Evolutionary conservation across 1,284 basidiomycete species (phyloP).

Genomic region (Austropuccinia psidii): DNA sequence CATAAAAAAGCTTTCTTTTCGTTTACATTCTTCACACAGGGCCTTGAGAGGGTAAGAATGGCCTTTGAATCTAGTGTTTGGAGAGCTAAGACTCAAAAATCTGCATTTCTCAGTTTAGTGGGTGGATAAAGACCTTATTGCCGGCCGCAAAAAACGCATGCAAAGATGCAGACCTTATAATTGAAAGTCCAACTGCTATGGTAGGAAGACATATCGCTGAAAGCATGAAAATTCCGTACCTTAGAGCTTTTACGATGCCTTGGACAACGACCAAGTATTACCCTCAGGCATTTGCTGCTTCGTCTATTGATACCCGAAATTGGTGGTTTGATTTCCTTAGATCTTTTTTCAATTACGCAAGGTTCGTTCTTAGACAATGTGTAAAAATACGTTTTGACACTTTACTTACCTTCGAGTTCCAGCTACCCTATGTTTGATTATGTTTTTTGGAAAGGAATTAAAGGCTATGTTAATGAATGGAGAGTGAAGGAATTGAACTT

Average conservation of each 20-base stretch:
- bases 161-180: constrained; percentile 43
- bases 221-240: constrained; percentile 43
- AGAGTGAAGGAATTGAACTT: constrained; percentile 43
- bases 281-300: constrained; percentile 45
- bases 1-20: neutral
- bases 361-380: neutral
- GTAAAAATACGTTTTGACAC: neutral
- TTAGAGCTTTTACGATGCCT: constrained; percentile 46
- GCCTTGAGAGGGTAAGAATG: neutral
- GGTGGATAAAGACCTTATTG: constrained; percentile 44
- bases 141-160: constrained; percentile 41
- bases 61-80: neutral
- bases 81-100: constrained; percentile 26
- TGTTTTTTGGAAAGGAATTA: constrained; percentile 44
- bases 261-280: constrained; percentile 44
- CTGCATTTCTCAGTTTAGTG: constrained; percentile 43
- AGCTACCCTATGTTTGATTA: constrained; percentile 43
- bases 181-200: constrained; percentile 44
- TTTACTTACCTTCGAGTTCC: neutral
- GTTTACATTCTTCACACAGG: neutral
- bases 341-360: neutral
- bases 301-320: constrained; percentile 38
- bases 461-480: constrained; percentile 45
- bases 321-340: constrained; percentile 39
- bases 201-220: constrained; percentile 45